Evolutionary conservation across 345 rosid genomes (phyloP), one percentile per base, ranked within the genome.

Genomic region (Brassica carinata): DNA sequence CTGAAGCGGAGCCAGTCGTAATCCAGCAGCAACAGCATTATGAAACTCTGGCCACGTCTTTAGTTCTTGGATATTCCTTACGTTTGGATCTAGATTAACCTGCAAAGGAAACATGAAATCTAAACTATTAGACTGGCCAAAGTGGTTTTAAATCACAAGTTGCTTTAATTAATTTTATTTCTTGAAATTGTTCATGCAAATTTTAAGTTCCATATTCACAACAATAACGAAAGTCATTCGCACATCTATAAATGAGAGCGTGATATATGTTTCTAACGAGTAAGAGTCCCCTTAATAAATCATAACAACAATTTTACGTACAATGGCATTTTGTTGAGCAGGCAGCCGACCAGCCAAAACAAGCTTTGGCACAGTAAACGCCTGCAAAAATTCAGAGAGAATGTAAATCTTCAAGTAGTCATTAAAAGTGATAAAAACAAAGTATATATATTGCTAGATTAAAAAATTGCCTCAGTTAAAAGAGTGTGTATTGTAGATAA

Each of bases 31-130:
- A 83, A 93, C 98, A 82, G 98, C 97, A 86, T 95, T 95, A 83
- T 93, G 98, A 88, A 95, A 95, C 86, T 95, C 98, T 13, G 99
- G 96, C 98, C 98, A 95, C 34, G 96, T 87, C 84, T 86, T 93
- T 67, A 95, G 91, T 85, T 95, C 99, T 88, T 93, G 98, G 62
- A 95, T 83, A 82, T 91, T 93, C 85, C 98, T 89, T 72, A 86
- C 79, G 82, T 79, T 95, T 69, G 99, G 97, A 81, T 95, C 99
- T 76, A 95, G 86, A 85, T 93, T 93, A 77, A 95, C 98, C 99
- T 95, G 84, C 10, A 72, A 85, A 29, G 58, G 8, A 36, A 77
- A 61, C n/a, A n/a, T n/a, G n/a, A n/a, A n/a, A n/a, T n/a, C n/a
- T n/a, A n/a, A n/a, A n/a, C n/a, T n/a, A n/a, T n/a, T n/a, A n/a